Conservation (phyloP, 768 basidiomycete species). For the Tricholoma saponaceum region DNA sequence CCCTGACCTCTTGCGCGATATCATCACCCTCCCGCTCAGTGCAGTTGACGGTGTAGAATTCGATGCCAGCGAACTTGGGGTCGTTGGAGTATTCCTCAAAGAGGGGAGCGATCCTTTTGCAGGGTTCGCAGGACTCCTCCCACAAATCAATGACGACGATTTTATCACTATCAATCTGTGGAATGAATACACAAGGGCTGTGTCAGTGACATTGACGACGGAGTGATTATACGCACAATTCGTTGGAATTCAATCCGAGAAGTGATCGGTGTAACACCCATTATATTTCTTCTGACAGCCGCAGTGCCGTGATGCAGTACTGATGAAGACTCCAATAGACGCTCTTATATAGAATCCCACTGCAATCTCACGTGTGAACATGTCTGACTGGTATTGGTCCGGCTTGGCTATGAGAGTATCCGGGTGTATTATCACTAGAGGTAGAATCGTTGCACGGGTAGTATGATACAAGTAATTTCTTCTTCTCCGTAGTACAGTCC, state of each 20-base stretch:
- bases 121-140: neutral
- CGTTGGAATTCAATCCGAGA: neutral
- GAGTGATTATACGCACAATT: neutral
- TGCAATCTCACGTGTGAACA: neutral
- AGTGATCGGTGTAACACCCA: neutral
- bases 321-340: too few species aligned
- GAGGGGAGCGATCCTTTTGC: neutral
- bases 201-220: neutral
- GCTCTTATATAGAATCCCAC: neutral
- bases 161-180: neutral
- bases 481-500: neutral
- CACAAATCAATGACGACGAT: neutral
- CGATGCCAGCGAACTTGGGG: neutral
- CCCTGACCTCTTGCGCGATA: neutral
- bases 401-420: too few species aligned
- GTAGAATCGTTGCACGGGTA: neutral
- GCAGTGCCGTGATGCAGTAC: too few species aligned
- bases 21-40: neutral
- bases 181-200: neutral
- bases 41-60: neutral
- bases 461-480: neutral
- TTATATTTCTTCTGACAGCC: neutral
- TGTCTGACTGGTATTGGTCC: too few species aligned
- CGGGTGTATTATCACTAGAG: neutral
- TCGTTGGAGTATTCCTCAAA: neutral